These are phyloP conservation scores for Verbascum thapsus DNA, from an alignment of 257 asterid species.

Conservation along the genomic window DNA sequence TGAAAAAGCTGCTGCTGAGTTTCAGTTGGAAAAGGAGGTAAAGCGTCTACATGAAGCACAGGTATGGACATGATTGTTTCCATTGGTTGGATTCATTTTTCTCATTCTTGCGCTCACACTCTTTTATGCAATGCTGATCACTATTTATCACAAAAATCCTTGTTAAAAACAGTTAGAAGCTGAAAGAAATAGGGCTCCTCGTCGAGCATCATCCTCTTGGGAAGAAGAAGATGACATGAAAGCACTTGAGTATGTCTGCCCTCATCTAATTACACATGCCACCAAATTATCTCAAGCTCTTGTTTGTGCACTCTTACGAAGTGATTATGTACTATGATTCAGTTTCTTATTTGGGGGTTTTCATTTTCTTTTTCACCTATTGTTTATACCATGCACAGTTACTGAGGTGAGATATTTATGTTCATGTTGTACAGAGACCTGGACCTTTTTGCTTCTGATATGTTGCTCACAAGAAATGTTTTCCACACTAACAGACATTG, in stretches of 20 bases:
- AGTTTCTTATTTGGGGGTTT: conserved; percentile 10
- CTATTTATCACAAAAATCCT: conserved; percentile 22
- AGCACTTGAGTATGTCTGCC: conserved; percentile 85
- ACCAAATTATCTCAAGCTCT: not conserved
- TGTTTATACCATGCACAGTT: conserved; percentile 1
- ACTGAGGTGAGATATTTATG: conserved; percentile 2
- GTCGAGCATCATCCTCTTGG: conserved; percentile 92
- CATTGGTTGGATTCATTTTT: conserved; percentile 25
- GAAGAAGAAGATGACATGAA: conserved; percentile 94
- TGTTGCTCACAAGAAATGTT: not conserved
- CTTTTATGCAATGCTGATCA: conserved; percentile 22
- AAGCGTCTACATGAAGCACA: conserved; percentile 84
- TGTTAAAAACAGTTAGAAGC: conserved; percentile 71
- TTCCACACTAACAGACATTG: too few relatives aligned
- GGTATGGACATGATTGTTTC: conserved; percentile 45
- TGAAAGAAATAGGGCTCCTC: conserved; percentile 79
- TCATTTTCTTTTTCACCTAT: not conserved
- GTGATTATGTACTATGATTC: conserved; percentile 16
- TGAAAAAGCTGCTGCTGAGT: conserved; percentile 98
- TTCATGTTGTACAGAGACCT: not conserved
- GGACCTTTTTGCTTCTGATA: conserved; percentile 9
- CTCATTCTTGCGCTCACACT: conserved; percentile 1
- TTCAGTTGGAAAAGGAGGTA: conserved; percentile 97
- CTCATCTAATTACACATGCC: conserved; percentile 22
- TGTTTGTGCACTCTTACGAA: conserved; percentile 5